These are phyloP conservation scores for Polyporus tsugae DNA, from an alignment of 1,284 basidiomycete species.

Conservation along the genomic window DNA sequence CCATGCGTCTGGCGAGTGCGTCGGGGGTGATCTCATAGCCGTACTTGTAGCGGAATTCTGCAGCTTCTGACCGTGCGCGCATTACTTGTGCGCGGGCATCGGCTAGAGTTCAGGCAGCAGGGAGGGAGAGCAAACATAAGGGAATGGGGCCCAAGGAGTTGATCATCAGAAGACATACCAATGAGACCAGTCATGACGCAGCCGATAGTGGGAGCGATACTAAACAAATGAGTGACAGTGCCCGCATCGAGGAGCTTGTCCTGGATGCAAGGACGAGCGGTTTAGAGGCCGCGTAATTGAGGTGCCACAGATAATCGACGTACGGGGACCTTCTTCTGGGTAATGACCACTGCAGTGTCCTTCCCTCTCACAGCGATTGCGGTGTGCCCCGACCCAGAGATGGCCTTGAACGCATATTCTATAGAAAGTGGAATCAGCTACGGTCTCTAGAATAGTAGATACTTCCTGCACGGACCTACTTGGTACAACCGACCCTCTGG, in stretches of 20 bases:
- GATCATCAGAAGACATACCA: constrained; percentile 58
- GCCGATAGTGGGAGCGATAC: constrained; percentile 96
- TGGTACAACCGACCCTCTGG: constrained; percentile 95
- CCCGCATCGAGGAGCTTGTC: constrained; percentile 98
- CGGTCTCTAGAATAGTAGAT: not conserved
- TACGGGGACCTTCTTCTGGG: constrained; percentile 98
- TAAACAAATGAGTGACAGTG: constrained; percentile 96
- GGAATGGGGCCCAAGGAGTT: not conserved
- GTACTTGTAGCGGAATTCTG: constrained; percentile 95
- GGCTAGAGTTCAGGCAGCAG: constrained; percentile 57
- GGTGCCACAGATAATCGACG: constrained; percentile 39
- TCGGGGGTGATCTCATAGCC: constrained; percentile 99
- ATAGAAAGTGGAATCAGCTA: not conserved
- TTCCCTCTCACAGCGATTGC: constrained; percentile 93
- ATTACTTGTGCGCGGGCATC: constrained; percentile 93
- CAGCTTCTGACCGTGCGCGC: constrained; percentile 91
- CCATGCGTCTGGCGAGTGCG: constrained; percentile 91
- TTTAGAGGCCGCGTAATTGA: not conserved
- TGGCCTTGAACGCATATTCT: constrained; percentile 99
- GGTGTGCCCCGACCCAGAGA: constrained; percentile 96
- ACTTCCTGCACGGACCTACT: constrained; percentile 78
- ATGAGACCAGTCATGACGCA: constrained; percentile 98
- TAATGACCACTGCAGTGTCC: constrained; percentile 95
- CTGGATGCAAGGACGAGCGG: constrained; percentile 49
- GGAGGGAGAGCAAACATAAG: not conserved